Base-by-base conservation (phyloP, 306 rosid species). In the Acmispon strigosus region DNA sequence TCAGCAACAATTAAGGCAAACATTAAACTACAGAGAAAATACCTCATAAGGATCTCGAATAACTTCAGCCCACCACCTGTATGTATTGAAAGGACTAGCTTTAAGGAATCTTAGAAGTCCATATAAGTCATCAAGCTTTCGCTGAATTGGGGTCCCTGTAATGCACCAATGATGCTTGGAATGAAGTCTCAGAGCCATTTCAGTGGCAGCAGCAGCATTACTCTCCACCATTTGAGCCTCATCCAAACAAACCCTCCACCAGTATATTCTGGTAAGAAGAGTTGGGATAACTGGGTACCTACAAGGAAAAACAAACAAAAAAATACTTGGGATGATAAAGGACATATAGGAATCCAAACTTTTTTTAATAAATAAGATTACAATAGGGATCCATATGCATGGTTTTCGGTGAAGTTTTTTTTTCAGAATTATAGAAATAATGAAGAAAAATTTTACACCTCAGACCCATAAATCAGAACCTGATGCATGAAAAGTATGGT, bases 181-280 rank as follows among this genome's bases (percentile, higher is more conserved):
- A 73, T 86, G 80, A 51, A 94, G 85, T 68, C 95, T 91, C 73
- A 88, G 54, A 62, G 97, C 97, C 98, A 89, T 94, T 83, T 90
- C 98, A 27, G 96, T 87, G 70, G 96, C 89, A 53, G 96, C 88
- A 27, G 90, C 63, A 57, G 84, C 83, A 87, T 84, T 93, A 72
- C 90, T 86, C 87, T 94, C 98, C 58, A 94, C 98, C 98, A 94
- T 94, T 78, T 94, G 98, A 73, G 90, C 96, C 89, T 94, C 98
- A 78, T 94, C 98, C 84, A 94, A 81, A 81, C 98, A 94, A 80
- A 94, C 75, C 80, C 98, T 89, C 97, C 98, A 94, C 97, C 98
- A 94, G 75, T 78, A 86, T 83, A 90, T 87, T 86, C 95, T 90
- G 49, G 98, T 94, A 66, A 94, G 96, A 65, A 74, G 81, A 56